Conservation (phyloP, 192 early-diverging fungal species). For the Oehlia diaphana region DNA sequence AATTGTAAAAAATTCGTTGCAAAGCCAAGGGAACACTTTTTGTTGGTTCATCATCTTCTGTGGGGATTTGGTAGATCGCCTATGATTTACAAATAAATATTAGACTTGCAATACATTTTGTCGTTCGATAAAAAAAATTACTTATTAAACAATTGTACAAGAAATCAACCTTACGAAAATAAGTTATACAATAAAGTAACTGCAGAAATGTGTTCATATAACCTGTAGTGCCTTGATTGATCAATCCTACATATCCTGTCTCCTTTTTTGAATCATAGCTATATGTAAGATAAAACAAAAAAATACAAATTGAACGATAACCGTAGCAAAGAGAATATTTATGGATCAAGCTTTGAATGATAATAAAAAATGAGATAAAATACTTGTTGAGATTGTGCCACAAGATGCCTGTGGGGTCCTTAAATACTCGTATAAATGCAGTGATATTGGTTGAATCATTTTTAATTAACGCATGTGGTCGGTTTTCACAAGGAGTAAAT, state of each 20-base stretch:
- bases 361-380: constrained; percentile 22
- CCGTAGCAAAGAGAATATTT: constrained; percentile 14
- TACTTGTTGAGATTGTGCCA: constrained; percentile 95
- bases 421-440: constrained; percentile 74
- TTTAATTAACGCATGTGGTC: constrained; percentile 63
- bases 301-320: constrained; percentile 8
- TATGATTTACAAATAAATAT: neutral
- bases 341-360: constrained; percentile 5
- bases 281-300: constrained; percentile 22
- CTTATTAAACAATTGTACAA: neutral
- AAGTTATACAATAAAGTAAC: constrained; percentile 91
- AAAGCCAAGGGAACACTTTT: constrained; percentile 88
- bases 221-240: constrained; percentile 97
- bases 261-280: constrained; percentile 88
- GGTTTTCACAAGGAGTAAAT: constrained; percentile 36
- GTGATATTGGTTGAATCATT: constrained; percentile 65
- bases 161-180: constrained; percentile 72
- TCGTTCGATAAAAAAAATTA: neutral
- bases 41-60: constrained; percentile 80
- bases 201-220: constrained; percentile 99
- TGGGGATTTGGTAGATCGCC: constrained; percentile 91
- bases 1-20: constrained; percentile 92
- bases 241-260: constrained; percentile 92
- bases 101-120: neutral
- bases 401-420: constrained; percentile 87